Evolutionary conservation across 139 green algal genomes (phyloP), one percentile per base, ranked within the genome.

Genomic region (Chlamydomonas asymmetrica): DNA sequence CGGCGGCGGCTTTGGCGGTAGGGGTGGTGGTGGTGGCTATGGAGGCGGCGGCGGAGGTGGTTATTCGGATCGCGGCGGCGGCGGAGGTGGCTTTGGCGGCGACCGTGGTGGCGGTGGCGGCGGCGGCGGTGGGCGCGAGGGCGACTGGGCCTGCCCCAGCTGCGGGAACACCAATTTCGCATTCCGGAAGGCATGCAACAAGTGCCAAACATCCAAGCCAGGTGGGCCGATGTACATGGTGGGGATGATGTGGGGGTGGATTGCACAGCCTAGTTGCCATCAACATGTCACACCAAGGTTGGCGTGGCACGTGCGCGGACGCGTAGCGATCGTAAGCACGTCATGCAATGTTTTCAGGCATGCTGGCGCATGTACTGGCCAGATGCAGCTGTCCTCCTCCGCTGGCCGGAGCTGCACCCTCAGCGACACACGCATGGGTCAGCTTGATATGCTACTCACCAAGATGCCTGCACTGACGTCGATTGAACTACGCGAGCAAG

Each of bases 161-260:
- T 96, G 91, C 78, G 85, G 87, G 75, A 94, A 96, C 82, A 82
- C 71, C 52, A 88, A 86, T 82, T 96, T 92, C 66, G 88, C 87
- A 0, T 86, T 85, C 35, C 82, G 88, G n/a, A 75, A 72, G 63
- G 63, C 59, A 9, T 96, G 91, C 81, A 91, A 94, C 75, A 87
- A 85, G 78, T 94, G 91, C 83, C 69, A 82, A 48, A 86, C 77
- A 10, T 75, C 80, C 50, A 91, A 90, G 79, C 70, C 81, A 23
- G 59, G 10, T 32, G 29, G 60, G 3, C 49, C 23, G 59, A 62
- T 18, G 25, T 34, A 43, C 32, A 66, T 10, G 60, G 74, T 49
- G 57, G 57, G 39, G 66, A 41, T 6, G 41, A n/a, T 41, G 25
- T 27, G 61, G 37, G 8, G 61, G 61, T 67, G 66, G 66, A n/a